These are phyloP conservation scores for Ustulina deusta DNA, from an alignment of 2,329 filamentous ascomycete species.

Conservation along the genomic window DNA sequence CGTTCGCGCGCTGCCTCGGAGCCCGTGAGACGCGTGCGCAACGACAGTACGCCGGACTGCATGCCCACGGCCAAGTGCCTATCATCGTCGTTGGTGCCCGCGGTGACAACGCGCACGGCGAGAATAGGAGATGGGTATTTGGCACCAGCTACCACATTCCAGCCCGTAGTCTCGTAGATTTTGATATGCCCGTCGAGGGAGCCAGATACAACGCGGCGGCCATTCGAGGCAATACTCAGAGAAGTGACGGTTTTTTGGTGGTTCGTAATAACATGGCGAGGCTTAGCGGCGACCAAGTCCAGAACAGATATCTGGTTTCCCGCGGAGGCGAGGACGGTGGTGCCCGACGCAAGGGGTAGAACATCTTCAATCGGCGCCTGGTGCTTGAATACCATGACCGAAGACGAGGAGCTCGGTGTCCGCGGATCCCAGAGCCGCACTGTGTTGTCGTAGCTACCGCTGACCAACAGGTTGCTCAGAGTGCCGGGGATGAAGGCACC, in stretches of 20 bases:
- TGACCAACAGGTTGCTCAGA: constrained; percentile 81
- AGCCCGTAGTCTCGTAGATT: constrained; percentile 91
- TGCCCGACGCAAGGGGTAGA: constrained; percentile 87
- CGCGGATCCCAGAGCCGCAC: constrained; percentile 94
- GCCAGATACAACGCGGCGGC: constrained; percentile 84
- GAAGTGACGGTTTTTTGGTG: constrained; percentile 98
- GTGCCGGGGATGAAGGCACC: constrained; percentile 85
- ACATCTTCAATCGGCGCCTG: constrained; percentile 88
- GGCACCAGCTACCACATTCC: constrained; percentile 95
- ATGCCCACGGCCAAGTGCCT: constrained; percentile 95
- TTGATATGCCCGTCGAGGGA: constrained; percentile 97
- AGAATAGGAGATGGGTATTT: constrained; percentile 96
- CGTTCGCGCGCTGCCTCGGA: constrained; percentile 80
- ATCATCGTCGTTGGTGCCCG: constrained; percentile 78
- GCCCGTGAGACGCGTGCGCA: constrained; percentile 88
- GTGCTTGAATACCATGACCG: constrained; percentile 94
- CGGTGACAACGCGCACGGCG: constrained; percentile 79
- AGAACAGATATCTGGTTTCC: constrained; percentile 91
- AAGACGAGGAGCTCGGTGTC: constrained; percentile 68
- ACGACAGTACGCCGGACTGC: constrained; percentile 90
- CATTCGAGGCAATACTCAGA: constrained; percentile 83
- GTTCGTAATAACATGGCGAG: constrained; percentile 86
- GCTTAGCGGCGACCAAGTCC: constrained; percentile 90
- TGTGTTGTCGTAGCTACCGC: constrained; percentile 94
- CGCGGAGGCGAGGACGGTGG: constrained; percentile 84